Conservation (phyloP, 768 basidiomycete species). For the Boletus rubescentipes region DNA sequence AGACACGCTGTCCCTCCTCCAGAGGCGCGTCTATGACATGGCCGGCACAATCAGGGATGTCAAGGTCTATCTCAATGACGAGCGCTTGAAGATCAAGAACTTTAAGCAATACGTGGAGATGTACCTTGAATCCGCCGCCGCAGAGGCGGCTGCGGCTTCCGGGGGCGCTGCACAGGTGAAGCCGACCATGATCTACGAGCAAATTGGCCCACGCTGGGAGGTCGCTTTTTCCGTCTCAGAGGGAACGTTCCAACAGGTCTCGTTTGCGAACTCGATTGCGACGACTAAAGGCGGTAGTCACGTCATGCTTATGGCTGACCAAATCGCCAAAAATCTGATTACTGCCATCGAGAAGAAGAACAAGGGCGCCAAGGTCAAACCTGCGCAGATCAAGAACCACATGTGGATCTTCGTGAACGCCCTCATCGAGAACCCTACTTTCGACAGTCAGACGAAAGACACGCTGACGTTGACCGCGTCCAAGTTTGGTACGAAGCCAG, state of each 20-base stretch:
- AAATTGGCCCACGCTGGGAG: conserved; percentile 84
- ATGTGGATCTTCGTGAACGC: conserved; percentile 99
- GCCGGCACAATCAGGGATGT: conserved; percentile 92
- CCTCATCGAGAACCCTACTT: conserved; percentile 95
- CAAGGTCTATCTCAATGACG: conserved; percentile 92
- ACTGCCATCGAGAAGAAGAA: conserved; percentile 93
- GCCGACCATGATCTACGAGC: conserved; percentile 79
- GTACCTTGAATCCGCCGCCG: conserved; percentile 78
- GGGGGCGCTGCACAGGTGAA: conserved; percentile 81
- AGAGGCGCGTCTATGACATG: conserved; percentile 95
- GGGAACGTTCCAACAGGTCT: conserved; percentile 89
- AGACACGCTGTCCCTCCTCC: conserved; percentile 84
- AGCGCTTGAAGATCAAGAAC: conserved; percentile 86
- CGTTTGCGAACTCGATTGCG: conserved; percentile 96
- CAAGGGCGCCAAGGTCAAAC: conserved; percentile 92
- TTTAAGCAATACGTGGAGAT: conserved; percentile 98
- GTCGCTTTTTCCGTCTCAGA: conserved; percentile 94
- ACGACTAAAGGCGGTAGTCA: conserved; percentile 97
- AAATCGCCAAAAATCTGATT: conserved; percentile 83
- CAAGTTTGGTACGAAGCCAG: conserved; percentile 90
- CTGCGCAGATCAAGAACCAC: conserved; percentile 92
- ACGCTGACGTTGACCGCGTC: conserved; percentile 80
- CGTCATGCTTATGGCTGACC: conserved; percentile 80
- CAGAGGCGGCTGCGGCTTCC: conserved; percentile 63
- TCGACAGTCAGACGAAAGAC: conserved; percentile 99